A percentile compares a stretch with the other conserved stretches of the same genome.
These are phyloP conservation scores for Gentiana macrophylla DNA, from an alignment of 257 asterid genomes.

Conservation along the genomic window DNA sequence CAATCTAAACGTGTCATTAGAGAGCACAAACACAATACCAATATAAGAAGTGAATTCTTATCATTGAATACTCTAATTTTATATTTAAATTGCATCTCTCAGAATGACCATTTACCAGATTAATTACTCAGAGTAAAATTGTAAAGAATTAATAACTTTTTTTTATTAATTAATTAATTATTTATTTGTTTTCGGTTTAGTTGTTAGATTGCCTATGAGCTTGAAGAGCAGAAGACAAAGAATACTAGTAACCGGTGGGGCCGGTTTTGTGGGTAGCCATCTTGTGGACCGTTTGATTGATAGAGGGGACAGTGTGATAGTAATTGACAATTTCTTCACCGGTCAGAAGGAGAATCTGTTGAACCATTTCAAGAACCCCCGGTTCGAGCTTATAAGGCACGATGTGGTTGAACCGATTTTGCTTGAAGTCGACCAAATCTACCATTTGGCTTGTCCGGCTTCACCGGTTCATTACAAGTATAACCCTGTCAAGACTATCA, in stretches of 20 bases:
- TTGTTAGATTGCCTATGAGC: conserved; percentile 60
- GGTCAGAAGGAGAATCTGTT: conserved; percentile 64
- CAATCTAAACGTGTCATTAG: no score
- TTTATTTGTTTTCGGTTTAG: conserved; percentile 19
- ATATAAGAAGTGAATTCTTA: no score
- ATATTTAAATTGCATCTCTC: no score
- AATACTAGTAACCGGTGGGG: conserved; percentile 84
- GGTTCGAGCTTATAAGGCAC: conserved; percentile 73
- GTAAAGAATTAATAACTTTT: no score
- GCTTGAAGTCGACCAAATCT: conserved; percentile 82
- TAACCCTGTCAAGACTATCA: conserved; percentile 90
- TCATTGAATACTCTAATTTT: no score
- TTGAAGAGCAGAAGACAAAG: conserved; percentile 52
- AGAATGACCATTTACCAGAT: no score
- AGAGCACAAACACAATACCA: no score
- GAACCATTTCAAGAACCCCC: conserved; percentile 54
- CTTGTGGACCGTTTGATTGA: conserved; percentile 70
- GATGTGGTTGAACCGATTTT: conserved; percentile 86
- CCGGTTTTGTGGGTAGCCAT: conserved; percentile 94
- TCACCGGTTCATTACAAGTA: conserved; percentile 90
- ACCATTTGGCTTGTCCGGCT: conserved; percentile 96
- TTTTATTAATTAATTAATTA: no score
- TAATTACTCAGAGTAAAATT: no score
- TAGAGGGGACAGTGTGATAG: conserved; percentile 78
- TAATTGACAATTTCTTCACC: conserved; percentile 74